phyloP scores from a whole-genome alignment of 306 rosid species.

The Ochetophila trinervis region DNA sequence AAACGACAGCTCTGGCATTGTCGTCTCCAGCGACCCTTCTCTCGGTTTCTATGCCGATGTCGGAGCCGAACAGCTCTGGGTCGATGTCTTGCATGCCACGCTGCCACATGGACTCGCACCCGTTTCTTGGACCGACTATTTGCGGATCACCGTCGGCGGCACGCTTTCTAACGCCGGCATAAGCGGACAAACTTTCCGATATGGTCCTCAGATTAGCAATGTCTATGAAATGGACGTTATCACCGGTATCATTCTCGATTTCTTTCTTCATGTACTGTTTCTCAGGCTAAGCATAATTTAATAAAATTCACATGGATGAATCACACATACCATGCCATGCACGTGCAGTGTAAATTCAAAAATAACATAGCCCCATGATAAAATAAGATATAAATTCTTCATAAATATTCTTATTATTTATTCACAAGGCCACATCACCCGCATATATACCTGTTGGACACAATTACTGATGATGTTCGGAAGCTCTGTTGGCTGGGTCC shows the following conservation, averaged over 20 bases:
- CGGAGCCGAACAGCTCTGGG: constrained; percentile 68
- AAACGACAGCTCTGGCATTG: constrained; percentile 9
- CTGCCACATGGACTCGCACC: constrained; percentile 60
- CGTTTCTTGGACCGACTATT: constrained; percentile 67
- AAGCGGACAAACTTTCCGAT: constrained; percentile 58
- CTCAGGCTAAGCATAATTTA: too few relatives aligned
- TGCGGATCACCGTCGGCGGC: constrained; percentile 65
- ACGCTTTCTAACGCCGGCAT: constrained; percentile 77
- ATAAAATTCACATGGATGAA: too few relatives aligned
- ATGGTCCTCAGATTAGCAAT: constrained; percentile 71
- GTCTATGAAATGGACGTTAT: constrained; percentile 66
- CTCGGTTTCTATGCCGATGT: constrained; percentile 56
- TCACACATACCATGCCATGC: too few relatives aligned
- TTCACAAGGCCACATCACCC: too few relatives aligned
- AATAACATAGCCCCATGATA: too few relatives aligned
- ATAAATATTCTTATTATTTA: too few relatives aligned
- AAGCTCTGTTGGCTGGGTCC: constrained; percentile 35
- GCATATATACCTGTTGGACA: too few relatives aligned
- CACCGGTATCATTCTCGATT: constrained; percentile 39
- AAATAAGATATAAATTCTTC: too few relatives aligned
- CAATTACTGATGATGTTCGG: constrained; percentile 2
- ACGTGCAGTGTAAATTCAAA: too few relatives aligned
- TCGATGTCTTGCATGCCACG: constrained; percentile 48
- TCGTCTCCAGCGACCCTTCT: constrained; percentile 28
- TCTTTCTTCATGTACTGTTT: neutral